Percentiles rank a stretch among this genome's conserved stretches.
Evolutionary conservation across 1,139 yeast species (phyloP).

Genomic region (Yamadazyma spencermartinsiae): DNA sequence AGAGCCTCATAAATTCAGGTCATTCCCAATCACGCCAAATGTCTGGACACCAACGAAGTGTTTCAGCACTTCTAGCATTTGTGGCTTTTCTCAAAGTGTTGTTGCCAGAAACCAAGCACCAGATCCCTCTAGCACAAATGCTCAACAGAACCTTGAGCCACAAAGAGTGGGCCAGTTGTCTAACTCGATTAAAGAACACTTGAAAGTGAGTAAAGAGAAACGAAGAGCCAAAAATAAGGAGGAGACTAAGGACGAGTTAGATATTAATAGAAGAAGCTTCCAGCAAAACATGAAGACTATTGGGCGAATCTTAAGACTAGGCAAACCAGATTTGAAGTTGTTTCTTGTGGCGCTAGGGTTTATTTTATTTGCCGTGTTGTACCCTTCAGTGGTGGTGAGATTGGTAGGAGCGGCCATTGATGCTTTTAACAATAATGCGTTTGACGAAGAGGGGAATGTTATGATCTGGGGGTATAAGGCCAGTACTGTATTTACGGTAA

Average conservation of each 20-base stretch:
- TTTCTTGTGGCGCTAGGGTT: constrained; percentile 43
- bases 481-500: constrained; percentile 40
- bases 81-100: neutral
- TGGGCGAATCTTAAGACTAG: constrained; percentile 37
- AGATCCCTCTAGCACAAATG: neutral
- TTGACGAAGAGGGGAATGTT: constrained; percentile 42
- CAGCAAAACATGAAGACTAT: constrained; percentile 38
- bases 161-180: constrained; percentile 12
- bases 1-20: no score
- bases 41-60: no score
- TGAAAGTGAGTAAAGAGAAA: constrained; percentile 29
- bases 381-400: constrained; percentile 48
- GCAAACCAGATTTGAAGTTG: constrained; percentile 41
- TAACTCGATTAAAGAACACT: constrained; percentile 29
- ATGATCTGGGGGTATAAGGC: constrained; percentile 50
- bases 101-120: neutral
- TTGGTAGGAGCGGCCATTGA: constrained; percentile 50
- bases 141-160: neutral
- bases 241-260: constrained; percentile 34
- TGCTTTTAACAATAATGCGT: constrained; percentile 38
- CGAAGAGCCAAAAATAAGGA: constrained; percentile 22
- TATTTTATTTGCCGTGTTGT: constrained; percentile 46
- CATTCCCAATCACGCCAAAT: no score
- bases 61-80: no score
- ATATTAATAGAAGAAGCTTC: constrained; percentile 28